Evolutionary conservation across 2,329 filamentous ascomycete genomes (phyloP).

Genomic region (Colletotrichum australisinense): DNA sequence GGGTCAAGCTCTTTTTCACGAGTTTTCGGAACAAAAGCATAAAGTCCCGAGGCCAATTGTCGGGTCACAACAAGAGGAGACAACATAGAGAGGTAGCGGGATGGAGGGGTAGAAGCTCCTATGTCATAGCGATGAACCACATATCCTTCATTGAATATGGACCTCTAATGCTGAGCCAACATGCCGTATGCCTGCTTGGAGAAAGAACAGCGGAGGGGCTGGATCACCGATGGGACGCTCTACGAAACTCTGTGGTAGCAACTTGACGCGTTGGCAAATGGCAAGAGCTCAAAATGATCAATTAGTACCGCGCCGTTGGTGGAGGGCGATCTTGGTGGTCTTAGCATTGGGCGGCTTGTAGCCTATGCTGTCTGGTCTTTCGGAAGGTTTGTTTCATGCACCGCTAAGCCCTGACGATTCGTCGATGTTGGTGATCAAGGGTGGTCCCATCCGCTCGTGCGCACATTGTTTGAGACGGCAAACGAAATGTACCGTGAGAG

Average conservation of each 20-base stretch:
- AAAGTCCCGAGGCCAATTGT: constrained; percentile 7
- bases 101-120: background rate
- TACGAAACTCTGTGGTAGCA: constrained; percentile 22
- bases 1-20: constrained; percentile 28
- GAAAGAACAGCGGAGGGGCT: constrained; percentile 2
- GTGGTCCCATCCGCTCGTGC: constrained; percentile 23
- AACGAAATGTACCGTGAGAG: background rate
- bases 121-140: constrained; percentile 33
- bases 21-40: background rate
- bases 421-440: constrained; percentile 4
- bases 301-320: background rate
- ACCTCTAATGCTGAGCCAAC: constrained; percentile 1
- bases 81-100: background rate
- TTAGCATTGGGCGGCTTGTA: constrained; percentile 5
- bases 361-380: constrained; percentile 16
- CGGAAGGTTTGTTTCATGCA: constrained; percentile 35
- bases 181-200: constrained; percentile 21
- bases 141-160: background rate
- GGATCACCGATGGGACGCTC: constrained; percentile 32
- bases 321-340: background rate
- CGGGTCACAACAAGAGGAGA: background rate
- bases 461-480: constrained; percentile 29
- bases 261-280: constrained; percentile 2
- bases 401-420: constrained; percentile 17
- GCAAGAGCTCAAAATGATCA: background rate